A percentile compares a stretch with the other conserved stretches of the same genome.
Evolutionary conservation across 257 asterid species (phyloP).

Genomic region (Solanum chiquidenum): DNA sequence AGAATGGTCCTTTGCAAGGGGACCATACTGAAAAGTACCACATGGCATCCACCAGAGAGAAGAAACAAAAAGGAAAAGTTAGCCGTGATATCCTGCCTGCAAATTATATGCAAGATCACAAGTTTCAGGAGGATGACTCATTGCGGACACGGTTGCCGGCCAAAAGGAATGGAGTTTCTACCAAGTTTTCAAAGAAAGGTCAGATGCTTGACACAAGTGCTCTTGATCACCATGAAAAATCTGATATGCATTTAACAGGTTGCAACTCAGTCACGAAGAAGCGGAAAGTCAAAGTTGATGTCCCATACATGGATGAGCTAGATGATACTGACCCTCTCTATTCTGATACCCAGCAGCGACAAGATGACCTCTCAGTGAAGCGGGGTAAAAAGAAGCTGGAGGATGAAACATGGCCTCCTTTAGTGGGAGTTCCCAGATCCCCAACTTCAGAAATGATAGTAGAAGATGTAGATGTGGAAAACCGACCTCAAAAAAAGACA

Average conservation of each 20-base stretch:
- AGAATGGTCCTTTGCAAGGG: constrained; percentile 51
- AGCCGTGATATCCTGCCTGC: constrained; percentile 37
- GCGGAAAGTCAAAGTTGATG: constrained; percentile 63
- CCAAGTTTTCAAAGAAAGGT: constrained; percentile 59
- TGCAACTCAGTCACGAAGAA: constrained; percentile 58
- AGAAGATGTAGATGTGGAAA: constrained; percentile 49
- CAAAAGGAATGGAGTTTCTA: constrained; percentile 39
- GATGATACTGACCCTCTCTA: constrained; percentile 31
- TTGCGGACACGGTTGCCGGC: constrained; percentile 40
- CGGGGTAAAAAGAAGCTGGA: constrained; percentile 56
- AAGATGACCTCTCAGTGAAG: constrained; percentile 43
- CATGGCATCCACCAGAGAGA: constrained; percentile 35
- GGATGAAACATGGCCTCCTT: constrained; percentile 31
- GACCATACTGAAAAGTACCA: constrained; percentile 38
- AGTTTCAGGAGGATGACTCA: constrained; percentile 44
- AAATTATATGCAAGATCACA: constrained; percentile 30
- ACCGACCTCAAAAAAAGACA: constrained; percentile 64
- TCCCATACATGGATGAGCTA: constrained; percentile 28
- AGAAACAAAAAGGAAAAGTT: constrained; percentile 45
- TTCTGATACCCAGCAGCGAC: constrained; percentile 38
- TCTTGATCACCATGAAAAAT: constrained; percentile 39
- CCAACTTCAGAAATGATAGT: constrained; percentile 31
- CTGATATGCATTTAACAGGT: constrained; percentile 49
- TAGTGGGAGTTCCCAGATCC: constrained; percentile 43
- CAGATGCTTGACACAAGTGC: constrained; percentile 36